phyloP scores from a whole-genome alignment of 768 basidiomycete species.

The Tremella fuciformis region DNA sequence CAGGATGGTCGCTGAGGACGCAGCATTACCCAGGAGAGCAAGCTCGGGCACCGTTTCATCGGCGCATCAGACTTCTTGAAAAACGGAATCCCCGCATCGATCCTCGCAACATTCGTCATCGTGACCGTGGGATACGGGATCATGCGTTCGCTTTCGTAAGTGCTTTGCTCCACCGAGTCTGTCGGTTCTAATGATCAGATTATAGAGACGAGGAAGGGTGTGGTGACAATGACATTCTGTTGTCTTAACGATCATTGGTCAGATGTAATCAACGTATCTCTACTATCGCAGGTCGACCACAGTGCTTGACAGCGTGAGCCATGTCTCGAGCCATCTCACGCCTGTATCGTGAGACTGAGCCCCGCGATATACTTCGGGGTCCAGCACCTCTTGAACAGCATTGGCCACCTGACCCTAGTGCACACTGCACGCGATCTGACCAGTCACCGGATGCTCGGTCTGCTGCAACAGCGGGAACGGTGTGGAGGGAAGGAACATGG shows the following conservation, averaged over 20 bases:
- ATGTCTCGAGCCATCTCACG: slow-evolving; percentile 26
- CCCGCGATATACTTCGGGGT: neutral
- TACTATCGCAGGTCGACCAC: slow-evolving; percentile 22
- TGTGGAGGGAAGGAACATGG: slow-evolving; percentile 11
- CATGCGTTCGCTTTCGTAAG: slow-evolving; percentile 34
- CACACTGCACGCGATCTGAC: slow-evolving; percentile 19
- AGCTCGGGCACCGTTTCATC: slow-evolving; percentile 80
- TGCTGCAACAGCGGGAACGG: slow-evolving; percentile 25
- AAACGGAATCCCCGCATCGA: slow-evolving; percentile 90
- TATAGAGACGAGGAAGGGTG: no score
- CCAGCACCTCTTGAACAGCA: slow-evolving; percentile 21
- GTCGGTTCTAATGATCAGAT: no score
- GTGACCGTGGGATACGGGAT: slow-evolving; percentile 78
- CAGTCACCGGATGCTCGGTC: slow-evolving; percentile 23
- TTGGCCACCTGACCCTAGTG: slow-evolving; percentile 23
- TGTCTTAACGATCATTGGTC: no score
- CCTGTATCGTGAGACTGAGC: neutral
- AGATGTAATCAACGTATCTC: neutral
- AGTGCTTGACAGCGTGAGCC: slow-evolving; percentile 23
- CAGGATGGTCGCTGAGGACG: neutral
- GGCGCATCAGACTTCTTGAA: slow-evolving; percentile 84
- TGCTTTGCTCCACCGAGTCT: neutral
- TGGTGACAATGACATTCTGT: no score
- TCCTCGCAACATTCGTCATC: slow-evolving; percentile 81
- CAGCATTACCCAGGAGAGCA: slow-evolving; percentile 77